A percentile compares a stretch with the other conserved stretches of the same genome.
phyloP scores from a whole-genome alignment of 225 moss, liverwort and hornwort species.

The Ulota crispa region DNA sequence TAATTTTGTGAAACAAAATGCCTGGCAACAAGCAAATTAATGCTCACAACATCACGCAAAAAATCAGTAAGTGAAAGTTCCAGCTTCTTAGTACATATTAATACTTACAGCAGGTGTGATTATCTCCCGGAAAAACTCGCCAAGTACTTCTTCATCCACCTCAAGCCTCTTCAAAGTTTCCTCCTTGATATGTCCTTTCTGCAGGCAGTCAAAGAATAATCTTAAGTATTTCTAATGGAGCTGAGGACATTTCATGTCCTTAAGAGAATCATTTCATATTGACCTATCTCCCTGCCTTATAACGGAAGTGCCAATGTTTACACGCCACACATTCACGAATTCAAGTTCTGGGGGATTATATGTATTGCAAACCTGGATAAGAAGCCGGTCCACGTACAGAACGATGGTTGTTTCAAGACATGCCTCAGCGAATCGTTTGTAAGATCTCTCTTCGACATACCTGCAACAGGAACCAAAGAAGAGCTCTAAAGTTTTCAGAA shows the following conservation, averaged over 20 bases:
- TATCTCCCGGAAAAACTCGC: slow-evolving; percentile 91
- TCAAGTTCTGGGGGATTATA: slow-evolving; percentile 4
- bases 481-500: background rate
- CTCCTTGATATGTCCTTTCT: slow-evolving; percentile 98
- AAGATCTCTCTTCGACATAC: slow-evolving; percentile 95
- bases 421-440: slow-evolving; percentile 94
- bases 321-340: background rate
- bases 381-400: slow-evolving; percentile 89
- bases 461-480: slow-evolving; percentile 41
- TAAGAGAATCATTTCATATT: background rate
- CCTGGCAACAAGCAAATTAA: background rate
- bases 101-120: slow-evolving; percentile 82
- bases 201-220: slow-evolving; percentile 9
- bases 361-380: slow-evolving; percentile 68
- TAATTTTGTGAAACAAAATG: background rate
- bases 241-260: background rate
- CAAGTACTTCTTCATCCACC: slow-evolving; percentile 95
- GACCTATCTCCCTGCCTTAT: background rate
- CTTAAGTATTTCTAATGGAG: background rate
- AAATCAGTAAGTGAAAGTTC: background rate
- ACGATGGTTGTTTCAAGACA: slow-evolving; percentile 97
- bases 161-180: slow-evolving; percentile 97
- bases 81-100: background rate
- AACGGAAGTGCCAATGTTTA: background rate
- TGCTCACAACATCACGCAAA: background rate